These are phyloP conservation scores for Russula brevipes DNA, from an alignment of 768 basidiomycete genomes.

Conservation along the genomic window DNA sequence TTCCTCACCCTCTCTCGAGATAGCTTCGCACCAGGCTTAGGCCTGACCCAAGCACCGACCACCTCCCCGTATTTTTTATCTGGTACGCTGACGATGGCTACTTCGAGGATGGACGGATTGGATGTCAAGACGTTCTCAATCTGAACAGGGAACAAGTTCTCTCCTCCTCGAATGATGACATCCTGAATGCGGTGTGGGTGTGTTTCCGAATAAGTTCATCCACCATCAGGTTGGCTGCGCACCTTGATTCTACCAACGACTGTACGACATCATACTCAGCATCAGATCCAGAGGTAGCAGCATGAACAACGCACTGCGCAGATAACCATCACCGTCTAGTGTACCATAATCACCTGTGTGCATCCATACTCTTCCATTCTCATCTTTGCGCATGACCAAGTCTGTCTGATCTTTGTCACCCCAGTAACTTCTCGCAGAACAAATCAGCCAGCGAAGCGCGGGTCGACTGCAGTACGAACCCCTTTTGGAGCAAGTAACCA, in stretches of 20 bases:
- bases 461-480: conserved; percentile 38
- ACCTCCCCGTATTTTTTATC: conserved; percentile 68
- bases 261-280: conserved; percentile 29
- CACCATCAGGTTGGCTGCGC: conserved; percentile 2
- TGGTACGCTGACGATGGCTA: conserved; percentile 68
- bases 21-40: conserved; percentile 29
- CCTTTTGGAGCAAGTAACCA: conserved; percentile 77
- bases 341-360: conserved; percentile 78
- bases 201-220: background rate
- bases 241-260: conserved; percentile 80
- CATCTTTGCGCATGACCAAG: conserved; percentile 49
- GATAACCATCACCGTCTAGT: conserved; percentile 77
- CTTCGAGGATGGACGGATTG: conserved; percentile 58
- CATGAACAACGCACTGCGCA: conserved; percentile 47
- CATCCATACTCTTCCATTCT: conserved; percentile 67
- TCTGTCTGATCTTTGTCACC: conserved; percentile 61
- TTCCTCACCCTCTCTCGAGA: conserved; percentile 50
- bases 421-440: conserved; percentile 63
- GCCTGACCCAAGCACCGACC: conserved; percentile 74
- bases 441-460: conserved; percentile 1
- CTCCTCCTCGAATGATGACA: conserved; percentile 82
- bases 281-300: background rate
- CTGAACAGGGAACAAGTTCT: conserved; percentile 82
- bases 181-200: conserved; percentile 41
- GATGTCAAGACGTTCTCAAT: conserved; percentile 70